Base-by-base conservation (phyloP, 2,329 filamentous ascomycete genomes). In the Myotisia sp. region DNA sequence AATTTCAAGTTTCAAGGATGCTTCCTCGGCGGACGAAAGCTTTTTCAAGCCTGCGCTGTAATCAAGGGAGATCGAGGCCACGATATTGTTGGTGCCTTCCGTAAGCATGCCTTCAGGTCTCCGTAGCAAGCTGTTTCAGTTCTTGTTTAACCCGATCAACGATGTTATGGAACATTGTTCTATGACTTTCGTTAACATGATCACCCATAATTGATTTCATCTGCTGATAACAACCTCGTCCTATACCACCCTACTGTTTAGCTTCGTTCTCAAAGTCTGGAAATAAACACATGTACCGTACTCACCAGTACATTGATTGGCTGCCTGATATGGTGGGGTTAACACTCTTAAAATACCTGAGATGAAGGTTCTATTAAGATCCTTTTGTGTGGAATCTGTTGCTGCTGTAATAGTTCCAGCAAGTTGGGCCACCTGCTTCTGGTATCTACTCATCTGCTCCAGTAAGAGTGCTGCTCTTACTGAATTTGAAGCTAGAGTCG, bases 41-140 rank as follows among this genome's bases (percentile, higher is more conserved):
- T 8, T 17, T 20, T 38, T 27, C 20, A 38, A 6, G 16, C n/a
- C 24, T 3, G 26, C 18, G 17, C n/a, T 29, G 31, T 34, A 38
- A 17, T 38, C 31, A 1, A 17, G 24, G 2, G 14, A 10, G 9
- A 38, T 31, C 3, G 4, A 7, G 8, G 14, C 24, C 10, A 16
- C 26, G 16, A 37, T 19, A 6, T 29, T 22, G 6, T 18, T 17
- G 2, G 29, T 16, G 1, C 13, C 24, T 5, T 20, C 16, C 3
- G 6, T 1, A 2, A 32, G 10, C 65, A 63, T 3, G 70, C 63
- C 18, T 65, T 60, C 12, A 9, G 37, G 20, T n/a, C n/a, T 23
- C 16, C 12, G 4, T 7, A 10, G n/a, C 23, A 17, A 36, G 22
- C n/a, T 33, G 12, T 24, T 22, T 18, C 10, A 38, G 28, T n/a